Percentiles rank a stretch among this genome's conserved stretches.
phyloP scores from a whole-genome alignment of 331 rosid genomes.

The Quercus phellos region DNA sequence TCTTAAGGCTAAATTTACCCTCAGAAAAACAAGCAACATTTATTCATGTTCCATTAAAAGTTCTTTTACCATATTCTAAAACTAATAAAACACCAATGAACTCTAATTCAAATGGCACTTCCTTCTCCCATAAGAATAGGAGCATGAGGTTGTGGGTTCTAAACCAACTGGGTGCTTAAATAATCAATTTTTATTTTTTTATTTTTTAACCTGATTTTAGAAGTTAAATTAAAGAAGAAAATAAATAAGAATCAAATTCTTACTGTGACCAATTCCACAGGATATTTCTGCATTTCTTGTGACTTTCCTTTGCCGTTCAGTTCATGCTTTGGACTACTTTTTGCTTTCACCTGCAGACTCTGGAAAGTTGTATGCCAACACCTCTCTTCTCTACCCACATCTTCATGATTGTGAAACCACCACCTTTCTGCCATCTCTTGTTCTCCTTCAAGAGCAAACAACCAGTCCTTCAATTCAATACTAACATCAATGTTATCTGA shows the following conservation, averaged over 20 bases:
- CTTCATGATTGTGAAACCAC: constrained; percentile 59
- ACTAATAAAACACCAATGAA: not conserved
- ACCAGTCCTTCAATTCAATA: constrained; percentile 78
- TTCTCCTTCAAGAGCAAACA: constrained; percentile 91
- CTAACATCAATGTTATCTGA: constrained; percentile 80
- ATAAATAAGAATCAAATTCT: constrained; percentile 19
- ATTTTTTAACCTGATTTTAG: not conserved
- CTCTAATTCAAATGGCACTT: not conserved
- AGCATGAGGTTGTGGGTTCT: too few relatives aligned
- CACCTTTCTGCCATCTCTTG: constrained; percentile 67
- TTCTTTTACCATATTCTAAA: constrained; percentile 3
- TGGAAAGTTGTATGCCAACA: constrained; percentile 85
- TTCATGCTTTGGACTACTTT: constrained; percentile 49
- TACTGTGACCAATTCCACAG: constrained; percentile 73
- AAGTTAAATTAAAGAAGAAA: constrained; percentile 9
- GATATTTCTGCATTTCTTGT: constrained; percentile 36
- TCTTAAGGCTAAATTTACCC: not conserved
- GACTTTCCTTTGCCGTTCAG: constrained; percentile 39
- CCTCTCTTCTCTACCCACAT: constrained; percentile 67
- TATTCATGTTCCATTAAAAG: not conserved
- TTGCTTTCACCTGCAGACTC: constrained; percentile 62
- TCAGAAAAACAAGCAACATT: not conserved
- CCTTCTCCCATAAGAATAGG: too few relatives aligned
- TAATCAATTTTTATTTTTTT: too few relatives aligned
- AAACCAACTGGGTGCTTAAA: too few relatives aligned